These are phyloP conservation scores for Hypoxylon intermedium DNA, from an alignment of 495 filamentous ascomycete genomes.

Conservation along the genomic window DNA sequence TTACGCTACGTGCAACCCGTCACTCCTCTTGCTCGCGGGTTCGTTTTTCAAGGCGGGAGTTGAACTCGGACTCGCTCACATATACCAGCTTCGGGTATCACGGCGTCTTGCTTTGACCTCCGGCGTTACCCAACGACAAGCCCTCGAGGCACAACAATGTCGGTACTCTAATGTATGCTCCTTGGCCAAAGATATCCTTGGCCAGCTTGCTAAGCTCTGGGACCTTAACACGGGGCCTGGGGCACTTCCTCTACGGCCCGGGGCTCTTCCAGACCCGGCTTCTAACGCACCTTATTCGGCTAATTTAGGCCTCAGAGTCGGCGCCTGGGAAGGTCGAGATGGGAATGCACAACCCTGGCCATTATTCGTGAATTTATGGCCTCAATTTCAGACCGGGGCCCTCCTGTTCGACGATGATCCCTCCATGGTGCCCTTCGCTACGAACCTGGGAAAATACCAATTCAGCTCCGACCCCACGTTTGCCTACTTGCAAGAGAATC, in stretches of 20 bases:
- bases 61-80: conserved; percentile 14
- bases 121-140: neutral
- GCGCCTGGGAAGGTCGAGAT: neutral
- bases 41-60: conserved; percentile 28
- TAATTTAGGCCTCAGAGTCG: neutral
- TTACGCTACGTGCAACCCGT: neutral
- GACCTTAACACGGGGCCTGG: neutral
- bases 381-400: neutral
- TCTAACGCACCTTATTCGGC: neutral
- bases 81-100: neutral
- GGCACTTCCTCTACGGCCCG: conserved; percentile 10
- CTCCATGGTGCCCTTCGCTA: neutral
- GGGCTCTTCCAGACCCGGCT: neutral
- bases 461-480: neutral
- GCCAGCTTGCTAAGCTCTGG: conserved; percentile 24
- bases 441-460: neutral
- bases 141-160: neutral
- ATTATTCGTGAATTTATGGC: neutral
- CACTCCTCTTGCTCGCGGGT: neutral
- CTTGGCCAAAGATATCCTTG: neutral
- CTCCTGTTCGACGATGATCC: conserved; percentile 7
- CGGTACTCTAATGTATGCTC: neutral
- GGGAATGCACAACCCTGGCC: conserved; percentile 2
- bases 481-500: no score
- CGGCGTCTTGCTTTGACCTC: neutral